Evolutionary conservation across 768 basidiomycete species (phyloP).

Genomic region (Leccinum longicurvipes): DNA sequence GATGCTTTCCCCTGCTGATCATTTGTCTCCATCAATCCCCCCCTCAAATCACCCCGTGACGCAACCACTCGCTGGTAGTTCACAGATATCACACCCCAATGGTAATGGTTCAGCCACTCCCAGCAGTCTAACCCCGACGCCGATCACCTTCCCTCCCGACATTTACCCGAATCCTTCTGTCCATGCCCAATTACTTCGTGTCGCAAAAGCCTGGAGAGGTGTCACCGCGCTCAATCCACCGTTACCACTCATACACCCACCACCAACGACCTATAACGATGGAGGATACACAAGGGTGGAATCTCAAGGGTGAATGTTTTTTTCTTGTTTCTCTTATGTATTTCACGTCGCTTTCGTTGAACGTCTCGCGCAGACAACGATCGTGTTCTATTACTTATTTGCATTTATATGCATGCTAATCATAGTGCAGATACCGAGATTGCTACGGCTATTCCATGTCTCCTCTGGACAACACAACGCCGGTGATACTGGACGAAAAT

Average conservation of each 20-base stretch:
- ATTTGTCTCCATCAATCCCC: conserved; percentile 18
- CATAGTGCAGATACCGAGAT: conserved; percentile 25
- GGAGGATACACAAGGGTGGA: conserved; percentile 21
- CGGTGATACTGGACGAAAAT: conserved; percentile 33
- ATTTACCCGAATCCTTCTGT: conserved; percentile 34
- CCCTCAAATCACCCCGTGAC: conserved; percentile 7
- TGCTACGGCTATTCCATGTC: conserved; percentile 28
- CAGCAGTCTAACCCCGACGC: conserved; percentile 16
- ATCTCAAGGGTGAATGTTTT: conserved; percentile 28
- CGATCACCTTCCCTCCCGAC: conserved; percentile 38
- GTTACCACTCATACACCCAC: conserved; percentile 13
- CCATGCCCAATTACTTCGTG: conserved; percentile 49
- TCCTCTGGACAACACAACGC: conserved; percentile 31
- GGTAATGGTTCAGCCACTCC: conserved; percentile 1
- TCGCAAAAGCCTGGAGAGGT: conserved; percentile 65
- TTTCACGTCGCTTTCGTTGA: neutral
- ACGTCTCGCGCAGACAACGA: conserved; percentile 15
- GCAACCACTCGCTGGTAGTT: conserved; percentile 17
- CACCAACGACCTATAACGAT: conserved; percentile 24
- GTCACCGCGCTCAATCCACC: conserved; percentile 51
- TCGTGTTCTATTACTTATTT: conserved; percentile 7
- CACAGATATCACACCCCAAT: conserved; percentile 15
- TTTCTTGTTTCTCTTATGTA: neutral
- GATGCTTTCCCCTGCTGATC: conserved; percentile 27
- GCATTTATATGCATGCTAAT: conserved; percentile 15